phyloP scores from a whole-genome alignment of 192 early-diverging fungal species.

The Backusella westeae region DNA sequence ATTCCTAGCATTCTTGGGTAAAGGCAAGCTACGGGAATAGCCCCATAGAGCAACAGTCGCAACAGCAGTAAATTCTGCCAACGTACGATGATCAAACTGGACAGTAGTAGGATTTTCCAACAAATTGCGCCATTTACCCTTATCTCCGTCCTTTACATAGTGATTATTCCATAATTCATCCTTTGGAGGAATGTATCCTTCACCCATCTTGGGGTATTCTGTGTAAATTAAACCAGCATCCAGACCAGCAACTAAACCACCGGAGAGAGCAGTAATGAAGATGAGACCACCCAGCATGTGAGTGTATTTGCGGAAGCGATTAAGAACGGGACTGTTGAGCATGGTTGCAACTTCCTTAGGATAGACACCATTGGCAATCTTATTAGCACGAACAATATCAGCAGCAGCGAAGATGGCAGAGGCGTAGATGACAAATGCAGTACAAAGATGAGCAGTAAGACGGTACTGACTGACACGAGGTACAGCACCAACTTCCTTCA shows the following conservation, averaged over 20 bases:
- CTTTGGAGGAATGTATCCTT: conserved; percentile 70
- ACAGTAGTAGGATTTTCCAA: conserved; percentile 92
- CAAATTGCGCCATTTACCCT: conserved; percentile 76
- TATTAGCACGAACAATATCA: conserved; percentile 71
- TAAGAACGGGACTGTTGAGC: conserved; percentile 59
- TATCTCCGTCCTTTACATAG: conserved; percentile 49
- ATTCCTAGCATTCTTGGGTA: conserved; percentile 65
- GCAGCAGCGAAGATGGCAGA: conserved; percentile 72
- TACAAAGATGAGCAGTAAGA: conserved; percentile 84
- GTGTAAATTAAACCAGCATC: conserved; percentile 97
- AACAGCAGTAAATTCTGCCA: conserved; percentile 83
- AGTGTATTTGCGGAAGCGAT: conserved; percentile 58
- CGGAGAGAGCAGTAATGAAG: conserved; percentile 85
- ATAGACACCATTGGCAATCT: conserved; percentile 50
- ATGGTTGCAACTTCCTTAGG: conserved; percentile 37
- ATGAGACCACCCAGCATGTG: conserved; percentile 64
- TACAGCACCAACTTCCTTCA: conserved; percentile 72
- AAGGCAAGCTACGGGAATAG: conserved; percentile 64
- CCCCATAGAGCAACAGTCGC: conserved; percentile 72
- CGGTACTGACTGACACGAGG: conserved; percentile 95
- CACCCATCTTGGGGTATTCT: conserved; percentile 95
- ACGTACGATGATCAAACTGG: conserved; percentile 92
- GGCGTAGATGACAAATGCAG: conserved; percentile 86
- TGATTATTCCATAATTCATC: conserved; percentile 55
- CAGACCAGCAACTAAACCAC: conserved; percentile 93